Evolutionary conservation across 768 basidiomycete species (phyloP).

Genomic region (Leucocoprinus birnbaumii): DNA sequence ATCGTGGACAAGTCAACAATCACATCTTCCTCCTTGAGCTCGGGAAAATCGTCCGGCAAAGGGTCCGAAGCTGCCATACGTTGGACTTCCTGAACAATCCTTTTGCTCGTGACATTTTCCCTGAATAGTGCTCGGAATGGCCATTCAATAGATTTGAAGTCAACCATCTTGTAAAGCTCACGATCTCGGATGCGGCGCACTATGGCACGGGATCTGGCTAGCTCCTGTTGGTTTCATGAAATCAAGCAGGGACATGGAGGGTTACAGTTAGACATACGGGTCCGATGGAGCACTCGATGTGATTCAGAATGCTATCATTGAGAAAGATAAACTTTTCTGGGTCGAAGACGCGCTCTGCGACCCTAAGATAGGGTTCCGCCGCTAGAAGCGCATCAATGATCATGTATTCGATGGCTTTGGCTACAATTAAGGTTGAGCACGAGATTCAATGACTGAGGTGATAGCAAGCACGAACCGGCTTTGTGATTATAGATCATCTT

Average conservation of each 20-base stretch:
- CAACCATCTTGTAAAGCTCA: conserved; percentile 68
- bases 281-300: conserved; percentile 52
- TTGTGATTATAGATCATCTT: conserved; percentile 85
- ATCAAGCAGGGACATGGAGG: neutral
- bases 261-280: conserved; percentile 36
- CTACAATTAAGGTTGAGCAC: conserved; percentile 30
- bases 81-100: conserved; percentile 41
- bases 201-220: conserved; percentile 55
- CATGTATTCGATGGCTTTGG: conserved; percentile 82
- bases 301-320: conserved; percentile 64
- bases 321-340: conserved; percentile 61
- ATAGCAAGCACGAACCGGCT: conserved; percentile 40
- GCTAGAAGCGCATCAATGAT: conserved; percentile 69
- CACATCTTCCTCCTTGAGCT: conserved; percentile 46
- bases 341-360: conserved; percentile 53
- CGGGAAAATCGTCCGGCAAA: conserved; percentile 17
- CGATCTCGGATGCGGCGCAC: conserved; percentile 59
- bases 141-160: conserved; percentile 55
- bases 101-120: conserved; percentile 34
- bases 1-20: conserved; percentile 62
- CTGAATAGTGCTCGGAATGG: conserved; percentile 30
- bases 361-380: conserved; percentile 63
- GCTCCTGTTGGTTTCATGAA: conserved; percentile 40
- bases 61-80: conserved; percentile 23
- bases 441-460: neutral